Percentiles rank a stretch among this genome's conserved stretches.
phyloP scores from a whole-genome alignment of 2,329 filamentous ascomycete genomes.

The Ascosphaera apis region DNA sequence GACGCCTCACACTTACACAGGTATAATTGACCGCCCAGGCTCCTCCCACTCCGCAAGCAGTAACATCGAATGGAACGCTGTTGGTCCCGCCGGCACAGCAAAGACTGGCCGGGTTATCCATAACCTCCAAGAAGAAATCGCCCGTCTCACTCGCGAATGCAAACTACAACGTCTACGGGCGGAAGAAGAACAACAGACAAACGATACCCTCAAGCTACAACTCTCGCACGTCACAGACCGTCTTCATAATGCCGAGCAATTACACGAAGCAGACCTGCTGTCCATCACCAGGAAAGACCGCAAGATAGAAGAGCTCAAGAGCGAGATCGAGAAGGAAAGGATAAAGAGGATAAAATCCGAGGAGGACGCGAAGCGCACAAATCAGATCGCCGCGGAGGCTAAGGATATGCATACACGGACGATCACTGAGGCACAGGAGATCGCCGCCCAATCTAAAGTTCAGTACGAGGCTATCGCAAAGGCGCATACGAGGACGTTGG shows the following conservation, averaged over 20 bases:
- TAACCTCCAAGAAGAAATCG: slow-evolving; percentile 26
- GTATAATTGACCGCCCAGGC: slow-evolving; percentile 6
- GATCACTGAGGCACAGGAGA: slow-evolving; percentile 16
- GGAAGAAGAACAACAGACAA: slow-evolving; percentile 24
- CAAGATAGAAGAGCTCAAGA: slow-evolving; percentile 23
- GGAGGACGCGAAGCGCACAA: slow-evolving; percentile 14
- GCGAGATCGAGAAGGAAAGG: slow-evolving; percentile 20
- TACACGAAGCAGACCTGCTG: slow-evolving; percentile 23
- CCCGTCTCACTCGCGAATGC: slow-evolving; percentile 24
- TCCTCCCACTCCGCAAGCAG: slow-evolving; percentile 7
- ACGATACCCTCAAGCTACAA: slow-evolving; percentile 22
- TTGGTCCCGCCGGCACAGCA: slow-evolving; percentile 25
- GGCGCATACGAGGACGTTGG: slow-evolving; percentile 18
- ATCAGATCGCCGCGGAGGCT: slow-evolving; percentile 17
- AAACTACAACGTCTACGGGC: slow-evolving; percentile 21
- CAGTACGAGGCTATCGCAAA: slow-evolving; percentile 23
- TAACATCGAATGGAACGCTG: slow-evolving; percentile 12
- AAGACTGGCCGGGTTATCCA: slow-evolving; percentile 29
- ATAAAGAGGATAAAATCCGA: slow-evolving; percentile 19
- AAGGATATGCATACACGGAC: slow-evolving; percentile 18
- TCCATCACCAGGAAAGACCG: slow-evolving; percentile 25
- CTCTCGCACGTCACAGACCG: slow-evolving; percentile 23
- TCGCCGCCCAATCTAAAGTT: slow-evolving; percentile 15
- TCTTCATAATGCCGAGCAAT: slow-evolving; percentile 22
- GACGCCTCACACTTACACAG: too few species aligned